Evolutionary conservation across 768 basidiomycete species (phyloP).

Genomic region (Ramaria sp.): DNA sequence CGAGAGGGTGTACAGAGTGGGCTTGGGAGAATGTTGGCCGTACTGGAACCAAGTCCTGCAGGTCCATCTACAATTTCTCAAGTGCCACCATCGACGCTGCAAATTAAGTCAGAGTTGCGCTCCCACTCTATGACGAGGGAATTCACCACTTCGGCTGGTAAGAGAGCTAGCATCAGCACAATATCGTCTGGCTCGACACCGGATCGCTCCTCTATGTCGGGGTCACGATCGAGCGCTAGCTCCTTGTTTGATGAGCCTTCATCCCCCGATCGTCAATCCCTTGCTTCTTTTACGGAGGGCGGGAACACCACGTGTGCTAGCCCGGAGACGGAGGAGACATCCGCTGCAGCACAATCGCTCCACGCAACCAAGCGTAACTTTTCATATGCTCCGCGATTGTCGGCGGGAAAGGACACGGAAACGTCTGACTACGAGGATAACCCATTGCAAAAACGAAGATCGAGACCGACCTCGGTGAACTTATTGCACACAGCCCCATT

Average conservation of each 20-base stretch:
- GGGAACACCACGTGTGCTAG: neutral
- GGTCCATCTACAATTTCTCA: neutral
- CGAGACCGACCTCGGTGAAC: neutral
- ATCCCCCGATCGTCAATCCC: neutral
- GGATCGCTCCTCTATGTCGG: neutral
- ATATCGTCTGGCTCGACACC: neutral
- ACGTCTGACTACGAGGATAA: neutral
- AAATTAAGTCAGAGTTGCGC: neutral
- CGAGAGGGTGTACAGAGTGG: constrained; percentile 7
- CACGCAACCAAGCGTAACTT: neutral
- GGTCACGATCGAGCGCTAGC: constrained; percentile 5
- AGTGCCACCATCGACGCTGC: neutral
- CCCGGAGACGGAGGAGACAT: neutral
- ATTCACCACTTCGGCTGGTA: neutral
- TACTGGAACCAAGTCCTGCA: constrained; percentile 1
- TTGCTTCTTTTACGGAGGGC: neutral
- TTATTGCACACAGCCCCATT: neutral
- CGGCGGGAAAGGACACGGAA: neutral
- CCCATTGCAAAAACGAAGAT: neutral
- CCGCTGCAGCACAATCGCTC: neutral
- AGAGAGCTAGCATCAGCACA: neutral
- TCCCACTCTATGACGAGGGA: neutral
- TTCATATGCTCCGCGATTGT: neutral
- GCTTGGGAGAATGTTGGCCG: constrained; percentile 3
- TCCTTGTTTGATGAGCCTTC: constrained; percentile 5